A percentile compares a stretch with the other conserved stretches of the same genome.
phyloP scores from a whole-genome alignment of 306 rosid species.

The Dryas octopetala region DNA sequence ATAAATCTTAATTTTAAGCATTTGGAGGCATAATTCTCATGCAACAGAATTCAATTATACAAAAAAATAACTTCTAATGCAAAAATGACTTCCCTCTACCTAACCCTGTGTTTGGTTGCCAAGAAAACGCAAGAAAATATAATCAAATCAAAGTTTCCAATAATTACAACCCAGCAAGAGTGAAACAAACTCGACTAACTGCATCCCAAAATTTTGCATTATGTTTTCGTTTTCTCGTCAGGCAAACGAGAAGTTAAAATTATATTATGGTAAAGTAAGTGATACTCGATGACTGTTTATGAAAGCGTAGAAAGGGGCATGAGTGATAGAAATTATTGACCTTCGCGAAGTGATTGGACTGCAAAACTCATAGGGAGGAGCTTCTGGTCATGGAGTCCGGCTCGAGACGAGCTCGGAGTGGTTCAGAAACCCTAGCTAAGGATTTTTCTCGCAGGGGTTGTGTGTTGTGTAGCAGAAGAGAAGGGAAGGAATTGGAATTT shows the following conservation, averaged over 20 bases:
- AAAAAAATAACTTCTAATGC: too few species aligned
- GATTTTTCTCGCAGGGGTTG: not conserved
- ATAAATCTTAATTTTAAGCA: not conserved
- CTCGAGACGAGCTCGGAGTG: not conserved
- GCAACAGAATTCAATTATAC: not conserved
- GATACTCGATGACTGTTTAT: not conserved
- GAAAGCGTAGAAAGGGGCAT: not conserved
- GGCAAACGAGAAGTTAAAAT: not conserved
- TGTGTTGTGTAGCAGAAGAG: not conserved
- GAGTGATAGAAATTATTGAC: not conserved
- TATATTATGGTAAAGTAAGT: not conserved
- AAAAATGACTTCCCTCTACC: not conserved
- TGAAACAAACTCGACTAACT: not conserved
- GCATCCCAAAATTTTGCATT: not conserved
- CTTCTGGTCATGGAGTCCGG: not conserved
- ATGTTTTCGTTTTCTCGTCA: not conserved
- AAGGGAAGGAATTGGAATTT: not conserved
- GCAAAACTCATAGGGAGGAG: not conserved
- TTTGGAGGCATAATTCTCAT: not conserved
- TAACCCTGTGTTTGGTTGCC: not conserved
- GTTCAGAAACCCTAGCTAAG: constrained; percentile 8
- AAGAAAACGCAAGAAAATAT: not conserved
- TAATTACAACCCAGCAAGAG: not conserved
- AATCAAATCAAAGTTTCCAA: not conserved
- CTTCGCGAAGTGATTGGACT: not conserved